Conservation (phyloP, 306 rosid species). For the Parietaria judaica region DNA sequence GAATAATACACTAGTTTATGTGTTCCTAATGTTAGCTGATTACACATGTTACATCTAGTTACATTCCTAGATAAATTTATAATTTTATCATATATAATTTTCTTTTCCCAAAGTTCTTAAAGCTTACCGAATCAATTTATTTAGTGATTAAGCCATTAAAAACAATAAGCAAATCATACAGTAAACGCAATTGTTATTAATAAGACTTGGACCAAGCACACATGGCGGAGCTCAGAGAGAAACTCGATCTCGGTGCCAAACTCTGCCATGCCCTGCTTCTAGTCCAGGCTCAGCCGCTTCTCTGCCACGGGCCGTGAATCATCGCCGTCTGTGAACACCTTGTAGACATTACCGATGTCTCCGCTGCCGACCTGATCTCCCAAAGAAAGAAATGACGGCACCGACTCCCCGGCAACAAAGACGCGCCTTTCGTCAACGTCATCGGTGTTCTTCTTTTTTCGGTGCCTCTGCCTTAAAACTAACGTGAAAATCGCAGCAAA, state of each 20-base stretch:
- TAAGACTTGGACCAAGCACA: background rate
- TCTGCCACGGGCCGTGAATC: background rate
- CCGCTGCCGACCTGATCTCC: constrained; percentile 8
- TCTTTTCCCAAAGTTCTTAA: no score
- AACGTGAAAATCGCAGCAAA: background rate
- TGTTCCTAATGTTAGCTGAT: no score
- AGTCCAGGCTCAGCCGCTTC: background rate
- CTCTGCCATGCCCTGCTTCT: background rate
- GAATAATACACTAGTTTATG: no score
- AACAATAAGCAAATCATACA: no score
- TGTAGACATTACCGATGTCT: background rate
- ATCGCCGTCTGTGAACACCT: background rate
- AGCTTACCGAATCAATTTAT: no score
- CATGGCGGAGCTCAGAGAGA: constrained; percentile 9
- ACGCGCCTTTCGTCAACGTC: background rate
- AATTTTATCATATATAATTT: no score
- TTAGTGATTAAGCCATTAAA: no score
- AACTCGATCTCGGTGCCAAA: constrained; percentile 4
- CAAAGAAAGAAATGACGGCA: constrained; percentile 4
- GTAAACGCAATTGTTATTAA: no score
- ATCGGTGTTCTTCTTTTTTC: background rate
- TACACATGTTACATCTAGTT: no score
- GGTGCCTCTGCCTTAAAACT: background rate
- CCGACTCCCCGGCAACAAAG: background rate
- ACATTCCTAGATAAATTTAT: no score